A percentile compares a stretch with the other conserved stretches of the same genome.
Conservation (phyloP, 805 yeast species). For the Yamadazyma kitorensis region DNA sequence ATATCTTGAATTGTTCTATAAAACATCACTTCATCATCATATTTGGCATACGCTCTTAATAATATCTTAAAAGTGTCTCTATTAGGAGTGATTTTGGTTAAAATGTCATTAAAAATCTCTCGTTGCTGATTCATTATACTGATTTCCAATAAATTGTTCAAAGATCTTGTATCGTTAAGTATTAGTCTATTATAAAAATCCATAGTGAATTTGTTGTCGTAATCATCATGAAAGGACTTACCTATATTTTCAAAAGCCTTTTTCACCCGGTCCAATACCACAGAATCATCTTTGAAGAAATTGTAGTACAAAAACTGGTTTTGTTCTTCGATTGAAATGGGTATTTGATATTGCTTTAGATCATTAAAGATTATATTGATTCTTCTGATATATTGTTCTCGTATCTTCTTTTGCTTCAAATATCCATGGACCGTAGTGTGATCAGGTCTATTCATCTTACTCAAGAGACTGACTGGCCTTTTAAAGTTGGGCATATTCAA, state of each 20-base stretch:
- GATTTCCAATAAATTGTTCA: constrained; percentile 12
- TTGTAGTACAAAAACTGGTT: constrained; percentile 24
- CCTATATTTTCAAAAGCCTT: constrained; percentile 5
- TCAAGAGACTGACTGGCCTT: constrained; percentile 22
- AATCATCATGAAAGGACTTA: background rate
- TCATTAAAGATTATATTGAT: constrained; percentile 27
- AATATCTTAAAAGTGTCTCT: constrained; percentile 8
- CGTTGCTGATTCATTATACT: constrained; percentile 24
- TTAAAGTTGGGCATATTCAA: constrained; percentile 23
- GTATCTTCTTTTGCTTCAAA: constrained; percentile 18
- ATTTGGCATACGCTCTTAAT: background rate
- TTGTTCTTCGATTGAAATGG: constrained; percentile 29
- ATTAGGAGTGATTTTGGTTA: constrained; percentile 7
- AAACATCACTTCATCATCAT: background rate
- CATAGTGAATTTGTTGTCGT: constrained; percentile 17
- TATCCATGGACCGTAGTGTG: constrained; percentile 13
- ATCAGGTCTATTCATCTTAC: background rate
- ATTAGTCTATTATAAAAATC: constrained; percentile 18
- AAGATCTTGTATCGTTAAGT: constrained; percentile 7
- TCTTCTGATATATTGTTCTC: constrained; percentile 16
- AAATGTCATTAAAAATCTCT: constrained; percentile 21
- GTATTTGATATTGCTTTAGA: constrained; percentile 21
- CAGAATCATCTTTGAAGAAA: constrained; percentile 30
- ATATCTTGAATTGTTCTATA: background rate
- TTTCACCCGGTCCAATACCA: constrained; percentile 15